Conservation (phyloP, 805 yeast genomes). For the Kodamaea leandrae region DNA sequence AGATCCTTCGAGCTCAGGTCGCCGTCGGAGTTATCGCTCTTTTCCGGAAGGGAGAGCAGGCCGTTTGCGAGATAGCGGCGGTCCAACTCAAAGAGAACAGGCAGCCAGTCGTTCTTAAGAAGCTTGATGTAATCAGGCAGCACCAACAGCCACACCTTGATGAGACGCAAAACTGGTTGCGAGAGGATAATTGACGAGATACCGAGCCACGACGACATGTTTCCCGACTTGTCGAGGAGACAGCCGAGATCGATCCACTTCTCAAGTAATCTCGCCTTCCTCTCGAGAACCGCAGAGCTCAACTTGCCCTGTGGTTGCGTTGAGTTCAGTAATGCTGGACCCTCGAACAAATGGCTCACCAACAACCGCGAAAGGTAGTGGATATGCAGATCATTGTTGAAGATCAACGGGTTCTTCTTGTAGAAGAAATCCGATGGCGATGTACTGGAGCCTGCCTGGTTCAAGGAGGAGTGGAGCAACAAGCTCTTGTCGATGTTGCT, state of each 20-base stretch:
- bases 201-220: conserved; percentile 93
- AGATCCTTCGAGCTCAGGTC: conserved; percentile 36
- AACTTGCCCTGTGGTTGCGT: conserved; percentile 9
- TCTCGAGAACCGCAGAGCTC: conserved; percentile 26
- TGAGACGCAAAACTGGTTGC: conserved; percentile 72
- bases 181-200: conserved; percentile 81
- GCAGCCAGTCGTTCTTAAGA: conserved; percentile 84
- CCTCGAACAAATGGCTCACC: conserved; percentile 65
- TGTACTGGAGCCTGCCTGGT: conserved; percentile 11
- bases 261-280: conserved; percentile 63
- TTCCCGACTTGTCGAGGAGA: conserved; percentile 73
- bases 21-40: conserved; percentile 9
- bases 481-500: conserved; percentile 77
- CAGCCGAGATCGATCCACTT: conserved; percentile 88
- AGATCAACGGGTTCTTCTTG: conserved; percentile 71
- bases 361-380: conserved; percentile 78
- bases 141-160: conserved; percentile 72
- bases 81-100: conserved; percentile 85
- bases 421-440: conserved; percentile 33
- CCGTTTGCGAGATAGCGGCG: conserved; percentile 57
- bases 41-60: conserved; percentile 14
- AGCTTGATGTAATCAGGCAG: conserved; percentile 55
- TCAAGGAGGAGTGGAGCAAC: conserved; percentile 53
- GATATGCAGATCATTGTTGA: conserved; percentile 60
- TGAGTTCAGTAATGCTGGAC: too few species aligned